Conservation (phyloP, 495 filamentous ascomycete genomes). For the Aspergillus nidulans region DNA sequence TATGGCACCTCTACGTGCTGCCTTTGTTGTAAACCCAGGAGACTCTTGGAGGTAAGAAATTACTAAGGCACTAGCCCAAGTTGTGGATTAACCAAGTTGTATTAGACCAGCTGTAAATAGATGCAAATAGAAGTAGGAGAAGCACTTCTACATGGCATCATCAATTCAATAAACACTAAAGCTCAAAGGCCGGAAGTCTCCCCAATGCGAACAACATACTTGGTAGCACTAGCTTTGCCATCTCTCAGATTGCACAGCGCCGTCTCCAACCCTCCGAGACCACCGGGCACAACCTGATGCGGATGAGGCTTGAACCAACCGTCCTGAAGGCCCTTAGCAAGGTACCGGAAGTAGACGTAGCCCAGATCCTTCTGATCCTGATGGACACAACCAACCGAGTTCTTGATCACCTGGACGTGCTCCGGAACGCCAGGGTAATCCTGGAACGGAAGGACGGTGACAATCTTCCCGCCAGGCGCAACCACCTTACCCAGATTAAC, state of each 20-base stretch:
- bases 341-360: constrained; percentile 52
- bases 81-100: too few relatives aligned
- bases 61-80: too few relatives aligned
- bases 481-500: constrained; percentile 21
- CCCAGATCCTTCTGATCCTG: constrained; percentile 48
- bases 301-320: constrained; percentile 63
- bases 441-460: constrained; percentile 47
- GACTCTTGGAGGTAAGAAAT: too few relatives aligned
- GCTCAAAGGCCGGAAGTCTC: constrained; percentile 43
- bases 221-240: constrained; percentile 60
- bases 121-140: too few relatives aligned
- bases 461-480: constrained; percentile 41
- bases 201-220: constrained; percentile 64
- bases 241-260: constrained; percentile 55
- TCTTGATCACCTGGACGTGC: constrained; percentile 18
- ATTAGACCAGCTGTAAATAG: too few relatives aligned
- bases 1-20: too few relatives aligned
- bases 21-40: too few relatives aligned
- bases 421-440: constrained; percentile 21
- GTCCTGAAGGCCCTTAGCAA: constrained; percentile 49
- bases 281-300: constrained; percentile 55
- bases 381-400: constrained; percentile 23
- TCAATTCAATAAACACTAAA: too few relatives aligned
- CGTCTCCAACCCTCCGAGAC: constrained; percentile 53
- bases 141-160: too few relatives aligned